Evolutionary conservation across 2,329 filamentous ascomycete species (phyloP).

Genomic region (Neofusicoccum sp.): DNA sequence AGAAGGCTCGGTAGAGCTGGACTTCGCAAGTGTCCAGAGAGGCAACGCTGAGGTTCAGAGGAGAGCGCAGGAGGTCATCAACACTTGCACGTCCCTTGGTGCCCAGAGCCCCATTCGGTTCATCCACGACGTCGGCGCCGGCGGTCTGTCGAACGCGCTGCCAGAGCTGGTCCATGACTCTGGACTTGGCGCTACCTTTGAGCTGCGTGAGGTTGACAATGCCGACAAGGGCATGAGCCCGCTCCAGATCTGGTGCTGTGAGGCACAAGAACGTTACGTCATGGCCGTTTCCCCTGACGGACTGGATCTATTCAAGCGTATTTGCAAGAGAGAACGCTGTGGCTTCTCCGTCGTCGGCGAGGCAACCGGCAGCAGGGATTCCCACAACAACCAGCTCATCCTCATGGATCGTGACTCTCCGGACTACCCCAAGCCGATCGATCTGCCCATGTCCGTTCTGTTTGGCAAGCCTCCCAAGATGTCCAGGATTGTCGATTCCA

Average conservation of each 20-base stretch:
- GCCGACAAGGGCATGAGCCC: slow-evolving; percentile 91
- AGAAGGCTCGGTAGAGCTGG: slow-evolving; percentile 85
- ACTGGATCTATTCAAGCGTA: slow-evolving; percentile 68
- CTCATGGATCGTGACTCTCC: slow-evolving; percentile 77
- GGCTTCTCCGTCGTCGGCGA: slow-evolving; percentile 88
- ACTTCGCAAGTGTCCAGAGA: slow-evolving; percentile 95
- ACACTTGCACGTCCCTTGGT: slow-evolving; percentile 83
- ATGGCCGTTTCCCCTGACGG: slow-evolving; percentile 78
- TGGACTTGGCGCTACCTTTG: slow-evolving; percentile 84
- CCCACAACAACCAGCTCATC: slow-evolving; percentile 70
- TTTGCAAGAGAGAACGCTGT: slow-evolving; percentile 80
- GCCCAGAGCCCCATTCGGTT: slow-evolving; percentile 86
- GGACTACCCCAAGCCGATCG: slow-evolving; percentile 74
- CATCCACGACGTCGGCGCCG: slow-evolving; percentile 96
- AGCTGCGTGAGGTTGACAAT: slow-evolving; percentile 90
- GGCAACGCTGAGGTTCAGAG: slow-evolving; percentile 96
- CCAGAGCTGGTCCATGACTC: slow-evolving; percentile 92
- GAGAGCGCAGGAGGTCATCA: slow-evolving; percentile 96
- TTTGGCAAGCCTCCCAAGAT: slow-evolving; percentile 88
- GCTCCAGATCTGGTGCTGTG: slow-evolving; percentile 96
- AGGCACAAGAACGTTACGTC: slow-evolving; percentile 95
- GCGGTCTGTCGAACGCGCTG: slow-evolving; percentile 79
- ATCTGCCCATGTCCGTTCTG: slow-evolving; percentile 82
- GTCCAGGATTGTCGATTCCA: slow-evolving; percentile 69
- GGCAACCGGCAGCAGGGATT: slow-evolving; percentile 59